Conservation (phyloP, 2,329 filamentous ascomycete species). For the Penicillium sp. region DNA sequence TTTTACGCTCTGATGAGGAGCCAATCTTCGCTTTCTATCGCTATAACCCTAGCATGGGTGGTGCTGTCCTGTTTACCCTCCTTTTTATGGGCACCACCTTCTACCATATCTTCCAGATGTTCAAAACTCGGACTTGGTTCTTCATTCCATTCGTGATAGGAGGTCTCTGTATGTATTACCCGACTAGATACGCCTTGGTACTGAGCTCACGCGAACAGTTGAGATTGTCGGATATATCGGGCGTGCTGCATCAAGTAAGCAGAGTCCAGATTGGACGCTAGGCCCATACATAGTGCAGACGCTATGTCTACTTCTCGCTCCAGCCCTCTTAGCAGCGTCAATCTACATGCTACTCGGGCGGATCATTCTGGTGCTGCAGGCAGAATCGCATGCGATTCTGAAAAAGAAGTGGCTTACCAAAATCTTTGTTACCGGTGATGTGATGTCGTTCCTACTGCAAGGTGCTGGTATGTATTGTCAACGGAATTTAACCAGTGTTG, state of each 20-base stretch:
- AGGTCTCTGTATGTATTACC: background rate
- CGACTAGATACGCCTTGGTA: background rate
- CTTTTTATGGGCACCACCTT: constrained; percentile 11
- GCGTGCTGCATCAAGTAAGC: background rate
- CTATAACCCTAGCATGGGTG: background rate
- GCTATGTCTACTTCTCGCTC: constrained; percentile 7
- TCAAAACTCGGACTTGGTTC: background rate
- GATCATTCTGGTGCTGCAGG: background rate
- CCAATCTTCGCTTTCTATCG: background rate
- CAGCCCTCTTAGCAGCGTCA: constrained; percentile 7
- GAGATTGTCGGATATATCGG: background rate
- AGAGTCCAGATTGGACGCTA: background rate
- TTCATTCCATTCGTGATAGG: background rate
- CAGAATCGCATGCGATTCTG: background rate
- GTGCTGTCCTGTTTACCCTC: background rate
- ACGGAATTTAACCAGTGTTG: too few species aligned
- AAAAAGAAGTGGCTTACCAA: constrained; percentile 4
- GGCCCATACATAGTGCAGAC: background rate
- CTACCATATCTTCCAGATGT: constrained; percentile 10
- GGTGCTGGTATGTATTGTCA: background rate
- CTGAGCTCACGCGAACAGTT: background rate
- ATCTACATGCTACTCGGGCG: constrained; percentile 3
- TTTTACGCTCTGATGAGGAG: background rate
- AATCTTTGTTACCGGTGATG: constrained; percentile 1
- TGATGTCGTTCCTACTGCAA: constrained; percentile 1